These are phyloP conservation scores for Cicer pinnatifidum DNA, from an alignment of 306 rosid species.

Conservation along the genomic window DNA sequence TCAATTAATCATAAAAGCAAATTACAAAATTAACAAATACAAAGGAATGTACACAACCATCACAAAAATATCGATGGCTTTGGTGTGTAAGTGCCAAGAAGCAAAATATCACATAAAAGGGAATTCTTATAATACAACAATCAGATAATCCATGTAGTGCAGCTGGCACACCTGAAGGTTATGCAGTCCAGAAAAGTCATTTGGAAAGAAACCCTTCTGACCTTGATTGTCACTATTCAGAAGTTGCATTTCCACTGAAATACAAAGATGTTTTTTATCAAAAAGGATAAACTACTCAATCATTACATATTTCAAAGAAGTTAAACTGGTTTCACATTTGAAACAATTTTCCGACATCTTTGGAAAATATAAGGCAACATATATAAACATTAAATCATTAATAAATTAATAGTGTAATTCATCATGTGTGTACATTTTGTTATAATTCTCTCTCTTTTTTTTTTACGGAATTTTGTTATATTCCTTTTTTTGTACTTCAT, in stretches of 20 bases:
- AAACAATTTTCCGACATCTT: neutral
- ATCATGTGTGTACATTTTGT: neutral
- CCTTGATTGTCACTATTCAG: neutral
- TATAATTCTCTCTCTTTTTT: neutral
- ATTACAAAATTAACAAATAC: no score
- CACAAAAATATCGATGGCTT: neutral
- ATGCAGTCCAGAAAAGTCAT: neutral
- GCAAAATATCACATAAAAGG: neutral
- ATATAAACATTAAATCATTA: neutral
- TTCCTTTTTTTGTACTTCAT: neutral
- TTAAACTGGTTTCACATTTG: neutral
- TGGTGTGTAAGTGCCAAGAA: neutral
- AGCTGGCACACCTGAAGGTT: neutral
- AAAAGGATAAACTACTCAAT: no score
- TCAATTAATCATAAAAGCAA: no score
- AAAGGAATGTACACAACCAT: no score
- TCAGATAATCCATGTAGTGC: neutral
- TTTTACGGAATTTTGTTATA: no score
- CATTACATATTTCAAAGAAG: neutral
- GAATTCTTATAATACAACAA: neutral
- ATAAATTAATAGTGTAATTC: neutral
- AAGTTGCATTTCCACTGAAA: neutral
- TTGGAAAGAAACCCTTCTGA: neutral
- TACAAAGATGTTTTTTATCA: neutral
- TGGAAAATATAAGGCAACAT: neutral